A percentile compares a stretch with the other conserved stretches of the same genome.
Evolutionary conservation across 495 filamentous ascomycete species (phyloP).

Genomic region (Penicillium coffeae): DNA sequence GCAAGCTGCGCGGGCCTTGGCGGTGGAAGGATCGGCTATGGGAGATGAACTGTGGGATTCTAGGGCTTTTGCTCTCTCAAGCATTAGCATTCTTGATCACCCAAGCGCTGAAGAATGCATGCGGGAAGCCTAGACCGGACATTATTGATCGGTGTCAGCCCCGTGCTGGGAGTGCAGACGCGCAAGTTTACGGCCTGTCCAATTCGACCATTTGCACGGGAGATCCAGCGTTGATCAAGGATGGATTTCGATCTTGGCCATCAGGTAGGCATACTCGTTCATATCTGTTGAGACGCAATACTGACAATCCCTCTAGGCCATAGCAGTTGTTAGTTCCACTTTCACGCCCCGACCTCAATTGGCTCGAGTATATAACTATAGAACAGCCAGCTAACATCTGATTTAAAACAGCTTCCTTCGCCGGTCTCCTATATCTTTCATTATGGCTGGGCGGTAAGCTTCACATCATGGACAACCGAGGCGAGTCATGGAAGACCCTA

Average conservation of each 20-base stretch:
- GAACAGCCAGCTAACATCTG: conserved; percentile 3
- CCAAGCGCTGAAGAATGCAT: conserved; percentile 78
- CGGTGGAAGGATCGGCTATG: conserved; percentile 65
- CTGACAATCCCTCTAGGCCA: conserved; percentile 35
- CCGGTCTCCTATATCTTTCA: conserved; percentile 77
- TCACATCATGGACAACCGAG: conserved; percentile 61
- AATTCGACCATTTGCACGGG: conserved; percentile 65
- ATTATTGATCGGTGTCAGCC: conserved; percentile 68
- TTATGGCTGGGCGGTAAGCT: conserved; percentile 54
- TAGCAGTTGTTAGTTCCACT: conserved; percentile 48
- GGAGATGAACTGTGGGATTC: conserved; percentile 78
- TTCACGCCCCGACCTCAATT: neutral
- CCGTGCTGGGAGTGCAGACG: conserved; percentile 30
- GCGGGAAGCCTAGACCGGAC: conserved; percentile 82
- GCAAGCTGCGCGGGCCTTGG: conserved; percentile 62
- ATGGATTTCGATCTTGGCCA: conserved; percentile 84
- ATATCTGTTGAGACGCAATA: neutral
- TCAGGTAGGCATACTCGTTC: conserved; percentile 45
- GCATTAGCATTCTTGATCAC: conserved; percentile 71
- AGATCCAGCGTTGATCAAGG: conserved; percentile 63
- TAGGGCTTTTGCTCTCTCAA: conserved; percentile 67
- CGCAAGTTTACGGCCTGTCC: conserved; percentile 51
- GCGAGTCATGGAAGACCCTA: conserved; percentile 70
- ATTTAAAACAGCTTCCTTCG: conserved; percentile 60
- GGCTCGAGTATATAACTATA: too few relatives aligned